Evolutionary conservation across 345 rosid species (phyloP), one percentile per base, ranked within the genome.

Genomic region (Nephelium lappaceum): DNA sequence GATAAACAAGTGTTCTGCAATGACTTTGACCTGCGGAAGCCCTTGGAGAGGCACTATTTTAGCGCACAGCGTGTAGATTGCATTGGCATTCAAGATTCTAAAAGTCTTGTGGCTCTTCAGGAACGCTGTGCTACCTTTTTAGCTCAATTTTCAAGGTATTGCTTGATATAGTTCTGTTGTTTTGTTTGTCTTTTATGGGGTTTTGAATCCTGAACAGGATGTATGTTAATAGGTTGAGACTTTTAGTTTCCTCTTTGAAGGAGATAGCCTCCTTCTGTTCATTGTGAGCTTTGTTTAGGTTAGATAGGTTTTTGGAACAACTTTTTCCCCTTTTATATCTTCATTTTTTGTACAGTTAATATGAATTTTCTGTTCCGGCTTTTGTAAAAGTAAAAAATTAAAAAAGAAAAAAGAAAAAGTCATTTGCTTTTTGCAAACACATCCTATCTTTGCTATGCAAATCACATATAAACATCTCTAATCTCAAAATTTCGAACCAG

Each of bases 21-120:
- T 86, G 98, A 95, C 60, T 93, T 93, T 87, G 99, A 94, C 87
- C 86, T 94, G 90, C 86, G 98, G 82, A 96, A 94, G 86, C 97
- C 97, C 63, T 83, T 96, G 86, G 97, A 92, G 82, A 89, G 92
- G 86, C 97, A 96, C 77, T 91, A 85, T 82, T 82, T 86, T 75
- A 79, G 73, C 0, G 85, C 85, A 1, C 88, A 86, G 65, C 86
- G 23, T 11, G 90, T 94, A 72, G 91, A 96, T 74, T 96, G 97
- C 85, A 78, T 94, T 81, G 84, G 98, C 85, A 81, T 88, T 75
- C 87, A 88, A 73, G 91, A 88, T 77, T 88, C 87, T 74, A 83
- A 85, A 3, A 88, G 85, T 80, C 88, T 89, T 73, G 81, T 84
- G 66, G 71, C 87, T 83, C 81, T 93, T 67, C 87, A 55, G 47